A percentile compares a stretch with the other conserved stretches of the same genome.
Conservation (phyloP, 2,329 filamentous ascomycete species). For the Diaporthe humulicola region DNA sequence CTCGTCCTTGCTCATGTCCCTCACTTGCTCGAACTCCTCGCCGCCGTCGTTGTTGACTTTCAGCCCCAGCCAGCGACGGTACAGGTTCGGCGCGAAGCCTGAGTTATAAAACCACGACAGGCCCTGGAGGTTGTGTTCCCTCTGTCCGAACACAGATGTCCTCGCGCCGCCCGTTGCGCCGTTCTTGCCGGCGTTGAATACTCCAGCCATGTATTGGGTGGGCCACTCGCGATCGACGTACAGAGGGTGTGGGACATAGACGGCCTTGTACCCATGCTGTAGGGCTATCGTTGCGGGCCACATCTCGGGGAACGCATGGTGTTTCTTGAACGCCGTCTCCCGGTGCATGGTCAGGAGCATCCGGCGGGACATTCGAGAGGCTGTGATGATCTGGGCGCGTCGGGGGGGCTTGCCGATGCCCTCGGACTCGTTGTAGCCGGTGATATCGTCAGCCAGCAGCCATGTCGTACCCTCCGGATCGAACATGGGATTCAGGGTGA, state of each 20-base stretch:
- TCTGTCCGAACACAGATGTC: slow-evolving; percentile 82
- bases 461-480: slow-evolving; percentile 90
- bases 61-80: slow-evolving; percentile 87
- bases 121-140: slow-evolving; percentile 90
- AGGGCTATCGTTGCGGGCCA: slow-evolving; percentile 90
- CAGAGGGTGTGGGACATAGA: slow-evolving; percentile 89
- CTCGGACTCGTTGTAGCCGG: slow-evolving; percentile 79
- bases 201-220: slow-evolving; percentile 78
- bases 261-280: slow-evolving; percentile 93
- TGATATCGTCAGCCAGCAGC: slow-evolving; percentile 85
- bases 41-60: slow-evolving; percentile 84
- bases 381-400: slow-evolving; percentile 89
- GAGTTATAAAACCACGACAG: slow-evolving; percentile 94
- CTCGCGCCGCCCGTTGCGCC: slow-evolving; percentile 80
- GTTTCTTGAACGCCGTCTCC: slow-evolving; percentile 86
- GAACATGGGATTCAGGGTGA: slow-evolving; percentile 92
- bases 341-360: slow-evolving; percentile 90
- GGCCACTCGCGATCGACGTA: slow-evolving; percentile 93
- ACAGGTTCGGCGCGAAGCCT: slow-evolving; percentile 84
- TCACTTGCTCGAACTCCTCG: slow-evolving; percentile 78
- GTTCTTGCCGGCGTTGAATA: slow-evolving; percentile 84
- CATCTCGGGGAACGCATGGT: slow-evolving; percentile 97
- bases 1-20: slow-evolving; percentile 65
- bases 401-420: slow-evolving; percentile 74
- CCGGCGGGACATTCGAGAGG: slow-evolving; percentile 83